These are phyloP conservation scores for Kockiozyma suomiensis DNA, from an alignment of 805 yeast genomes.

Conservation along the genomic window DNA sequence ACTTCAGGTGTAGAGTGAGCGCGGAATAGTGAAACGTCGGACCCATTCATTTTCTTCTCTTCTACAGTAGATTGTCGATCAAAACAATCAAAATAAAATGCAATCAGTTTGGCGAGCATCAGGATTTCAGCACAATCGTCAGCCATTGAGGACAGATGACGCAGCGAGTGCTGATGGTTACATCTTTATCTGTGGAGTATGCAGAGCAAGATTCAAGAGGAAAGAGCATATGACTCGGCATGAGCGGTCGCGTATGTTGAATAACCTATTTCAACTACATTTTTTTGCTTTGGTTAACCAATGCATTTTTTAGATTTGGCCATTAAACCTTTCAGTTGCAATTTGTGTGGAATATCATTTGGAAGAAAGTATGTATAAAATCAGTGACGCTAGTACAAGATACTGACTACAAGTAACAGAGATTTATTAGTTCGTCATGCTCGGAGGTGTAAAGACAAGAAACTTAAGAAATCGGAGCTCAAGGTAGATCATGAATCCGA, in stretches of 20 bases:
- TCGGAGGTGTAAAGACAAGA: neutral
- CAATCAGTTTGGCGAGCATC: neutral
- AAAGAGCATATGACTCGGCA: constrained; percentile 5
- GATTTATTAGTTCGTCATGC: neutral
- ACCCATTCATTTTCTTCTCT: no score
- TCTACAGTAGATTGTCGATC: no score
- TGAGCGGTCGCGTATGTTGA: constrained; percentile 1
- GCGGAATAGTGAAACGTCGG: no score
- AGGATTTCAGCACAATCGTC: neutral
- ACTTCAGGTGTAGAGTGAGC: no score
- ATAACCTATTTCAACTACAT: no score
- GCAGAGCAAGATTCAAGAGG: neutral
- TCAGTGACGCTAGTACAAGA: neutral
- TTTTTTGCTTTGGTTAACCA: neutral
- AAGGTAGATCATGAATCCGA: neutral
- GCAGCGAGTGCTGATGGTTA: neutral
- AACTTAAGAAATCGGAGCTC: neutral
- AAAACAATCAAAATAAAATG: no score
- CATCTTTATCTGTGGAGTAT: neutral
- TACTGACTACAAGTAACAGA: neutral
- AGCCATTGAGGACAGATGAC: no score
- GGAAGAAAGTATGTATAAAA: neutral
- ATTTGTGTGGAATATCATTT: neutral
- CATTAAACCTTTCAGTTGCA: neutral
- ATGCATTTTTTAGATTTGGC: neutral